These are phyloP conservation scores for Globisporangium mamillatum DNA, from an alignment of 352 stramenopile species.

Conservation along the genomic window DNA sequence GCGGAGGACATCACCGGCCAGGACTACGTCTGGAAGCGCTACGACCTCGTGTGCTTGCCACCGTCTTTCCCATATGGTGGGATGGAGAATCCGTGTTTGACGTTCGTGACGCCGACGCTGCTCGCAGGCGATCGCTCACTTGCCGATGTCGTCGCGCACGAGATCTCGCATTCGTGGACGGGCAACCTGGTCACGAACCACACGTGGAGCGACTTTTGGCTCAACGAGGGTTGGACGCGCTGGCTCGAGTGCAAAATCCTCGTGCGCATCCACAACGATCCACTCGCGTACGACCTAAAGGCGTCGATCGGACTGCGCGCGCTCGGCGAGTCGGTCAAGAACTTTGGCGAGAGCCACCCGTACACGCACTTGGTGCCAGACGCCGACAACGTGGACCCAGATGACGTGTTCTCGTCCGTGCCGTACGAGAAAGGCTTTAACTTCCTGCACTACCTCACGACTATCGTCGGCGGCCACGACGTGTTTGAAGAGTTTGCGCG, in stretches of 20 bases:
- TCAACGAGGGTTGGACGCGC: constrained; percentile 99
- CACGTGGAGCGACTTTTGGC: constrained; percentile 96
- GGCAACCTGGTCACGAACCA: constrained; percentile 97
- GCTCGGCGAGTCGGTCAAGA: constrained; percentile 40
- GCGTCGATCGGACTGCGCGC: constrained; percentile 44
- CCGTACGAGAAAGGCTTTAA: constrained; percentile 95
- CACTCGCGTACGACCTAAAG: constrained; percentile 49
- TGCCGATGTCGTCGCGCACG: constrained; percentile 96
- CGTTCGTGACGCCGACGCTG: constrained; percentile 96
- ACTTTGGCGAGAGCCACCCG: constrained; percentile 56
- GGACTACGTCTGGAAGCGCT: constrained; percentile 95
- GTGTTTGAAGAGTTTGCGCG: constrained; percentile 87
- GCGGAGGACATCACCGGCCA: constrained; percentile 92
- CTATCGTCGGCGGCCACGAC: constrained; percentile 36
- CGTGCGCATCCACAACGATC: constrained; percentile 47
- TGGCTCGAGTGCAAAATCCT: constrained; percentile 98
- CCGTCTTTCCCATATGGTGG: constrained; percentile 90
- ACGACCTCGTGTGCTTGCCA: constrained; percentile 97
- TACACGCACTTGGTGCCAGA: constrained; percentile 90
- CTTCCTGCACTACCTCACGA: constrained; percentile 80
- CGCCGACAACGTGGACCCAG: constrained; percentile 90
- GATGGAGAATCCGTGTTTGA: constrained; percentile 88
- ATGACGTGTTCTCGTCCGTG: constrained; percentile 94
- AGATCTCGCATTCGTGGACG: constrained; percentile 96
- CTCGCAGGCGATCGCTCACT: constrained; percentile 93